phyloP scores from a whole-genome alignment of 768 basidiomycete genomes.

The Mycena vulgaris region DNA sequence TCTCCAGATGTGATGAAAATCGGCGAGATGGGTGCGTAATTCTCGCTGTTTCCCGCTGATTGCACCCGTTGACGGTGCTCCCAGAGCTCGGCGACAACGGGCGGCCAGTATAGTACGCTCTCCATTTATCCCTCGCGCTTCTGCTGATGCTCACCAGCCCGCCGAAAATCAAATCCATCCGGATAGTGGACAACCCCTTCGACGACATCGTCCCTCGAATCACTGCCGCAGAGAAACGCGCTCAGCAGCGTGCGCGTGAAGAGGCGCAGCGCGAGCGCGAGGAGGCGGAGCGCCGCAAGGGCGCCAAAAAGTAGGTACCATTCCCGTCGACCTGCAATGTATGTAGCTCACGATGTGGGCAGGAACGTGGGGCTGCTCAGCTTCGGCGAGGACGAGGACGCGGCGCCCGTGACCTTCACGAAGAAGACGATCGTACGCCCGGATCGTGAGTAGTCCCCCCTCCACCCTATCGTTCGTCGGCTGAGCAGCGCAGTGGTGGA shows the following conservation, averaged over 20 bases:
- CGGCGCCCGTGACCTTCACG: constrained; percentile 67
- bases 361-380: constrained; percentile 94
- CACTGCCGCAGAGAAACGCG: constrained; percentile 92
- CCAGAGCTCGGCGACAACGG: constrained; percentile 82
- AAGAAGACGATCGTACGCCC: constrained; percentile 90
- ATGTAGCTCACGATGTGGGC: not conserved
- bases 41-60: constrained; percentile 3
- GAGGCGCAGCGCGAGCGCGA: constrained; percentile 84
- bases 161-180: constrained; percentile 89
- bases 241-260: constrained; percentile 86
- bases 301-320: constrained; percentile 87
- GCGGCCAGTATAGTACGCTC: constrained; percentile 83
- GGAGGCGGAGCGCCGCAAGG: constrained; percentile 77
- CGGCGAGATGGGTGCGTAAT: constrained; percentile 88
- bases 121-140: not conserved
- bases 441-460: constrained; percentile 75
- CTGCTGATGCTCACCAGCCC: constrained; percentile 66
- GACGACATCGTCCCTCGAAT: constrained; percentile 96
- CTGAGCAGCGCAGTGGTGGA: constrained; percentile 53
- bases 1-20: constrained; percentile 89
- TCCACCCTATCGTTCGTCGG: constrained; percentile 2
- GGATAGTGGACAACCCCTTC: constrained; percentile 94
- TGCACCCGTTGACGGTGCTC: constrained; percentile 9
- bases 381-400: constrained; percentile 83
- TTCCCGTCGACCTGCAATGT: not conserved